Percentiles rank a stretch among this genome's conserved stretches.
phyloP scores from a whole-genome alignment of 1,284 basidiomycete genomes.

The Tylopilus sp. region DNA sequence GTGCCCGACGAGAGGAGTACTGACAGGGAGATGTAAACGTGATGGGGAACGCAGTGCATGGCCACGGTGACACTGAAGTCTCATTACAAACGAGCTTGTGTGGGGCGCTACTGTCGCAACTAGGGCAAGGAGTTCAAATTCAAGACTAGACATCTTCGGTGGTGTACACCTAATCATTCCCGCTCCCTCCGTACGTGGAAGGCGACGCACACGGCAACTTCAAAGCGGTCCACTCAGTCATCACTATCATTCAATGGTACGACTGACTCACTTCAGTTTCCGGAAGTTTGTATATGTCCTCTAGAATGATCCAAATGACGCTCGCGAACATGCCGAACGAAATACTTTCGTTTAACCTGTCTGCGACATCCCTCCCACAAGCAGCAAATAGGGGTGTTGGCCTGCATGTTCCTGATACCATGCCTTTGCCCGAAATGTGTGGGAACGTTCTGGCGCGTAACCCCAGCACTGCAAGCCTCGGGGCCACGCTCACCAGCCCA shows the following conservation, averaged over 20 bases:
- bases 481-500: neutral
- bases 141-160: no score
- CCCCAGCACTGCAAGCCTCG: neutral
- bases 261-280: neutral
- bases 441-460: neutral
- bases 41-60: no score
- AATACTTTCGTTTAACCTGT: neutral
- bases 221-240: neutral
- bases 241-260: neutral
- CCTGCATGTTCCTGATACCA: neutral
- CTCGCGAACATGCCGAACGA: slow-evolving; percentile 2
- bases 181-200: no score
- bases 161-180: no score
- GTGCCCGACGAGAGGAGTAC: no score
- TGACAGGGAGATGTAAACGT: no score
- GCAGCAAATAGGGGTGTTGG: neutral
- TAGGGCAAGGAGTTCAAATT: no score
- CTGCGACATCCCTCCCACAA: neutral
- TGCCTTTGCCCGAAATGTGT: neutral
- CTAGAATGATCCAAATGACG: neutral
- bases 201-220: no score
- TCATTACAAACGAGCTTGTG: no score
- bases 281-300: neutral
- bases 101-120: no score
- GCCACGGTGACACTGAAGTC: no score